phyloP scores from a whole-genome alignment of 371 early-diverging fungal species.

The Chytridium lagenaria region DNA sequence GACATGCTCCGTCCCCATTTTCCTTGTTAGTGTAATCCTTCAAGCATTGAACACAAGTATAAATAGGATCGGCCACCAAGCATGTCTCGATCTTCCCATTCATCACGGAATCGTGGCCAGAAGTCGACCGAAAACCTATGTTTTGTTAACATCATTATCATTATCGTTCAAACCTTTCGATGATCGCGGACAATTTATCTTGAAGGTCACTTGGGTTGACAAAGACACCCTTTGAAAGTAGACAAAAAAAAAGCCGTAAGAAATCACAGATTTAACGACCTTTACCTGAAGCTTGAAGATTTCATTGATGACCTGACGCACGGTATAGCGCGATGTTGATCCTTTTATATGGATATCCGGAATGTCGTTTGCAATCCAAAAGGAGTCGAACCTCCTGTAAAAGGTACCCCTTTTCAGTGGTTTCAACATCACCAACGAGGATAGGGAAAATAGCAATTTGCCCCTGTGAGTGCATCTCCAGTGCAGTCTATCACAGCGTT shows the following conservation, averaged over 20 bases:
- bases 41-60: constrained; percentile 56
- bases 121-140: constrained; percentile 21
- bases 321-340: neutral
- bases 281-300: constrained; percentile 27
- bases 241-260: neutral
- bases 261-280: neutral
- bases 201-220: constrained; percentile 26
- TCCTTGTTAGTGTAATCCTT: constrained; percentile 48
- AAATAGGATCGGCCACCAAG: constrained; percentile 28
- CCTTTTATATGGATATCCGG: constrained; percentile 14
- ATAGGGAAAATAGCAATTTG: constrained; percentile 30
- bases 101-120: constrained; percentile 23
- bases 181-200: constrained; percentile 24
- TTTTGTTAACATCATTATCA: neutral
- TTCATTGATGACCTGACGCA: neutral
- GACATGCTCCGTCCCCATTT: constrained; percentile 55
- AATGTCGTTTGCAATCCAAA: constrained; percentile 14
- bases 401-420: neutral
- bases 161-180: neutral
- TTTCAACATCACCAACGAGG: constrained; percentile 18
- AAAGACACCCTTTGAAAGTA: constrained; percentile 21
- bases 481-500: constrained; percentile 15
- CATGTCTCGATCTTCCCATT: constrained; percentile 12
- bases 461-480: constrained; percentile 6
- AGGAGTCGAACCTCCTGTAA: constrained; percentile 28